Evolutionary conservation across 345 rosid genomes (phyloP), one percentile per base, ranked within the genome.

Genomic region (Melaleuca quinquenervia): DNA sequence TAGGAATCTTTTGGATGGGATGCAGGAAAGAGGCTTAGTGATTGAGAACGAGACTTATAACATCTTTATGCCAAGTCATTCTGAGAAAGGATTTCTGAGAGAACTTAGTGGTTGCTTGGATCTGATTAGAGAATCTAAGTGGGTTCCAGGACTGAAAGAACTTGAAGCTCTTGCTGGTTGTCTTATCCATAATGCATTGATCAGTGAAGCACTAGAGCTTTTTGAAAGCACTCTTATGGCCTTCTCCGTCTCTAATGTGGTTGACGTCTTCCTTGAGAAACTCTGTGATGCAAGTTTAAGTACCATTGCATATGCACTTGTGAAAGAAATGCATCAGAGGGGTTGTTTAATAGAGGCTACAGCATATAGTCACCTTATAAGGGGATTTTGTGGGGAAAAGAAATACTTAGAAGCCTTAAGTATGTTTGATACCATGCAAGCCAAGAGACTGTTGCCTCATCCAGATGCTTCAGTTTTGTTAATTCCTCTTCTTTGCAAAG

Each of bases 191-290:
- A 90, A 87, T 80, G 91, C 90, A 84, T 85, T 93, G 93, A 89
- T 93, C 87, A 89, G 87, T 90, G 93, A 94, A 90, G 90, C 91
- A 83, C 16, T 91, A n/a, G 91, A 92, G 92, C 92, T 96, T 91
- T 87, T 92, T 44, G 94, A 95, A 85, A 89, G 86, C 87, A 82
- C 93, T 90, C 85, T 91, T 70, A 86, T 56, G 60, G 87, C 49
- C 58, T 50, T 85, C 85, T 91, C 92, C 85, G 82, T 85, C 55
- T 90, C 87, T 44, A 90, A 90, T 87, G 50, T 91, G 41, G 91
- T 85, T 82, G 87, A 84, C 22, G 26, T 89, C 50, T 94, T 93
- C 50, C 83, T 94, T 9, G 95, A 94, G 89, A 92, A 91, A 87
- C 90, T 94, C 29, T 94, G 91, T 62, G 60, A 51, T 86, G 64